Percentiles rank a stretch among this genome's conserved stretches.
phyloP scores from a whole-genome alignment of 1,139 yeast genomes.

The Lodderomyces margitis region DNA sequence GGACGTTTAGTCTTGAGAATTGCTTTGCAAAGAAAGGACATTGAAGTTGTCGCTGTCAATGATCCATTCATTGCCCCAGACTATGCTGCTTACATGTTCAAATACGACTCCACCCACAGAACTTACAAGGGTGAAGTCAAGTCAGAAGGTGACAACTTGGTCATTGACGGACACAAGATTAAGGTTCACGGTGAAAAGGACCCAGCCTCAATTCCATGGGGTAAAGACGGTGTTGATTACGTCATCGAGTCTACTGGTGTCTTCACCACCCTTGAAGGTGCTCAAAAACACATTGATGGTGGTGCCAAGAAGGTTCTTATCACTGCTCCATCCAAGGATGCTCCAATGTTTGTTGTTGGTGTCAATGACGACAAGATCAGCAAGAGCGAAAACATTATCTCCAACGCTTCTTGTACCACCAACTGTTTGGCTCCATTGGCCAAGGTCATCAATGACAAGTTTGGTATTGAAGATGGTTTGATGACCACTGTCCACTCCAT shows the following conservation, averaged over 20 bases:
- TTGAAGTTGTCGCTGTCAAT: slow-evolving; percentile 76
- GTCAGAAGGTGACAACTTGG: slow-evolving; percentile 52
- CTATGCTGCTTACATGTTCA: slow-evolving; percentile 85
- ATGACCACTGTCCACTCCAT: slow-evolving; percentile 91
- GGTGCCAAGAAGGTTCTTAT: slow-evolving; percentile 90
- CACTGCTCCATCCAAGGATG: slow-evolving; percentile 85
- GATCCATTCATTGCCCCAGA: slow-evolving; percentile 83
- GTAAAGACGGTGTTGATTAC: slow-evolving; percentile 69
- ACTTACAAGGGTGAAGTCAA: slow-evolving; percentile 66
- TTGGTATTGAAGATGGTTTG: slow-evolving; percentile 82
- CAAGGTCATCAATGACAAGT: slow-evolving; percentile 75
- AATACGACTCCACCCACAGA: slow-evolving; percentile 87
- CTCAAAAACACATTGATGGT: slow-evolving; percentile 75
- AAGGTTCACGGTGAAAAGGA: slow-evolving; percentile 73
- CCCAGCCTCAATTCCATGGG: slow-evolving; percentile 84
- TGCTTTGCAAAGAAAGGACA: slow-evolving; percentile 68
- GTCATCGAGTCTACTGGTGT: slow-evolving; percentile 90
- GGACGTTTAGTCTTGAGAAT: slow-evolving; percentile 85
- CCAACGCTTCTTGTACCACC: slow-evolving; percentile 90
- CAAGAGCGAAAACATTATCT: slow-evolving; percentile 66
- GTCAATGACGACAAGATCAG: slow-evolving; percentile 75
- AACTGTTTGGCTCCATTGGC: slow-evolving; percentile 89
- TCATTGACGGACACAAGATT: slow-evolving; percentile 69
- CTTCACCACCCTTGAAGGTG: slow-evolving; percentile 76
- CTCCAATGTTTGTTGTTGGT: slow-evolving; percentile 88